Evolutionary conservation across 805 yeast genomes (phyloP), one percentile per base, ranked within the genome.

Genomic region (Ogataea glucozyma): DNA sequence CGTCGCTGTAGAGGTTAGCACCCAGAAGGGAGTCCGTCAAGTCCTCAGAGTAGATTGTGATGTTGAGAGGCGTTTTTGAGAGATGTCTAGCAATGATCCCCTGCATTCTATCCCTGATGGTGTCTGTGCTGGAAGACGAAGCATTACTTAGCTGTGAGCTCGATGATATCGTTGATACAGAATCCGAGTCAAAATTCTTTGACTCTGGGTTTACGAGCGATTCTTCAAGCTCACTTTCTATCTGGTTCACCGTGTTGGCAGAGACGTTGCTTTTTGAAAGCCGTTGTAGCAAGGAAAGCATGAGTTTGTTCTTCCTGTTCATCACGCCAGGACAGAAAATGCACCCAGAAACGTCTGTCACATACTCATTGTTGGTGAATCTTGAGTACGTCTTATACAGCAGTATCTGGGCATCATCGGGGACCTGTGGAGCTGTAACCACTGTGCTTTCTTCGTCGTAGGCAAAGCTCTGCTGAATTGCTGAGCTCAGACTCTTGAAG

Each of bases 321-420:
- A 80, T 75, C 7, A 75, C 68, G 1, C 95, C 95, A 0, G 89
- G 88, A 31, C 85, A 71, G 40, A 56, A 73, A 20, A 85, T 66
- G 75, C 85, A 78, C 6, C 97, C 96, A 32, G 86, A 72, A 3
- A 90, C 78, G 26, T 79, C 79, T 2, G 84, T 76, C 29, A 75
- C 75, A 49, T 69, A 78, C 39, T 68, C 70, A 6, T 56, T 56
- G 12, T 58, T 61, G 9, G 54, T 59, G 14, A 48, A 54, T 6
- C 77, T 63, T 0, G 81, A 70, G 59, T 73, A 83, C 4, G 82
- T 73, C 17, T 83, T 84, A 51, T 77, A 81, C 29, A 83, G 62
- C 2, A 78, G 61, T n/a, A 88, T 72, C 13, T 74, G 65, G 22
- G 88, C 80, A 50, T 83, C 83, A 22, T 64, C 61, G 0, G 87